Percentiles rank a stretch among this genome's conserved stretches.
phyloP scores from a whole-genome alignment of 1,139 yeast species.

The Hansenula sp. region DNA sequence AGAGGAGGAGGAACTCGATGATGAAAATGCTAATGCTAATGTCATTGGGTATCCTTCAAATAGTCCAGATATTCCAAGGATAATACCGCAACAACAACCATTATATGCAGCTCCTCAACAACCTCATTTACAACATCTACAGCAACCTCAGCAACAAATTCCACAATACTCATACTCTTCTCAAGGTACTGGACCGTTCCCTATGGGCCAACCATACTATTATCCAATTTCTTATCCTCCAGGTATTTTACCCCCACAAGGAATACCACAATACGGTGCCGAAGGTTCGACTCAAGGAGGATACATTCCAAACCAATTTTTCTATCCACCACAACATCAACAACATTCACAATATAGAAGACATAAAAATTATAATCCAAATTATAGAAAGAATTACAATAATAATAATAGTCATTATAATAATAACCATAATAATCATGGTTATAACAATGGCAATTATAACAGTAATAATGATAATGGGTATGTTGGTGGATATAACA shows the following conservation, averaged over 20 bases:
- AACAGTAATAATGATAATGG: neutral
- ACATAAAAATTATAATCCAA: neutral
- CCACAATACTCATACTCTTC: conserved; percentile 8
- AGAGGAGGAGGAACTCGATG: conserved; percentile 27
- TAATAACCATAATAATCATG: conserved; percentile 1
- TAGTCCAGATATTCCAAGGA: conserved; percentile 7
- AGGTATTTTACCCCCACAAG: neutral
- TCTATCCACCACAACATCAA: conserved; percentile 1
- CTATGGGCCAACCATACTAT: neutral
- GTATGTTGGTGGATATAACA: neutral
- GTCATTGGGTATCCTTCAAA: neutral
- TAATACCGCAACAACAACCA: conserved; percentile 4
- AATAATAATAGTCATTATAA: conserved; percentile 5
- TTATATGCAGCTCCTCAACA: conserved; percentile 4
- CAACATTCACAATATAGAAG: neutral
- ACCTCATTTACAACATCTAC: conserved; percentile 8
- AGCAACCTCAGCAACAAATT: conserved; percentile 1
- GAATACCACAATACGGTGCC: neutral
- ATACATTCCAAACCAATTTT: neutral
- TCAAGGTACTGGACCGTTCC: neutral
- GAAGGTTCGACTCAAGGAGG: neutral
- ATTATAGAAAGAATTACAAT: conserved; percentile 2
- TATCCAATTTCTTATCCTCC: conserved; percentile 1
- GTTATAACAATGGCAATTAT: conserved; percentile 1
- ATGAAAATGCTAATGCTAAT: conserved; percentile 5